These are phyloP conservation scores for Microbotryomycetes sp. DNA, from an alignment of 1,284 basidiomycete genomes.

Conservation along the genomic window DNA sequence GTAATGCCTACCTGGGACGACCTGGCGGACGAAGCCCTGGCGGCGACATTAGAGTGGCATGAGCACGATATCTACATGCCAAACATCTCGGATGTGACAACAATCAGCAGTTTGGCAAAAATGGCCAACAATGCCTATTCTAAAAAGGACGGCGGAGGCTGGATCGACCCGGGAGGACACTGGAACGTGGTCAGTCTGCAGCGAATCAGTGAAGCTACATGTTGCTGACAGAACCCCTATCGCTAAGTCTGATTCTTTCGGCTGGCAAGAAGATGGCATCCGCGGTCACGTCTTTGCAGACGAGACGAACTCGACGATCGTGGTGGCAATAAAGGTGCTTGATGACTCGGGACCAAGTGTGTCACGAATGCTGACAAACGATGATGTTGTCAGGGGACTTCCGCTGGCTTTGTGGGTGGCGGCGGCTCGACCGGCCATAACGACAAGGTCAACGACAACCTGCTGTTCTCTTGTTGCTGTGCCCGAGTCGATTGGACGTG, in stretches of 20 bases:
- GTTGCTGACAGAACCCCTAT: not conserved
- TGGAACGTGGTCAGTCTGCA: slow-evolving; percentile 57
- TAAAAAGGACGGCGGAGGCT: slow-evolving; percentile 48
- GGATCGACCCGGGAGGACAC: slow-evolving; percentile 64
- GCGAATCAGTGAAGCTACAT: not conserved
- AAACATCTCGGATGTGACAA: slow-evolving; percentile 66
- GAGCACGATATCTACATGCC: slow-evolving; percentile 38
- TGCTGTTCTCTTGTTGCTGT: slow-evolving; percentile 98
- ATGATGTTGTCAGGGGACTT: slow-evolving; percentile 56
- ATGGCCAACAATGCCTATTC: slow-evolving; percentile 88
- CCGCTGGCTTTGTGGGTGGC: slow-evolving; percentile 65
- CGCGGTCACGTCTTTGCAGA: slow-evolving; percentile 67
- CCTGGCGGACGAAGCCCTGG: slow-evolving; percentile 2
- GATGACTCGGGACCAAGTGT: not conserved
- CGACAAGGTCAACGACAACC: slow-evolving; percentile 90
- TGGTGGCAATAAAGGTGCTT: slow-evolving; percentile 72
- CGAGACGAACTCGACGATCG: slow-evolving; percentile 77
- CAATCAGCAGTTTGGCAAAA: slow-evolving; percentile 76
- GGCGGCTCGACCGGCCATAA: slow-evolving; percentile 74
- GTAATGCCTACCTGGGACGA: not conserved
- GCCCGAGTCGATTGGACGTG: slow-evolving; percentile 89
- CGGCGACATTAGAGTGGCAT: slow-evolving; percentile 20
- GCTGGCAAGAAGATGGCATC: slow-evolving; percentile 87
- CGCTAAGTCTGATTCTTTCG: slow-evolving; percentile 67
- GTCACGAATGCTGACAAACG: not conserved